These are phyloP conservation scores for Vitellaria paradoxa DNA, from an alignment of 179 eudicot genomes.

Conservation along the genomic window DNA sequence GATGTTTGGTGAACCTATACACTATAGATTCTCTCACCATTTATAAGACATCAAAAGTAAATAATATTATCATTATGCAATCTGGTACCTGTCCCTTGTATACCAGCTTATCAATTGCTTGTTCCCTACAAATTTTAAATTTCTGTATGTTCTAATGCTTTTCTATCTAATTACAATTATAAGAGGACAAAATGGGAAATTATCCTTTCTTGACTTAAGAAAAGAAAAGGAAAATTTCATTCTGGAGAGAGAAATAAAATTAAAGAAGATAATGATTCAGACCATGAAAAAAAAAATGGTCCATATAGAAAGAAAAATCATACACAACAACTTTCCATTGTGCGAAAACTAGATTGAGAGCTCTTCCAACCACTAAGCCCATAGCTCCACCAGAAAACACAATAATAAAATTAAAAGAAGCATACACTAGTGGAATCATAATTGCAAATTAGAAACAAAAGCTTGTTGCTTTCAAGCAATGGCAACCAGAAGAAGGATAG, in stretches of 20 bases:
- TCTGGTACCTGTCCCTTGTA: neutral
- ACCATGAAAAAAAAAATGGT: neutral
- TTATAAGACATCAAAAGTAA: neutral
- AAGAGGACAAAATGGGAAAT: neutral
- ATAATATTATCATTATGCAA: neutral
- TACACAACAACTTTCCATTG: neutral
- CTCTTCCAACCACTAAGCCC: neutral
- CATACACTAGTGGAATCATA: neutral
- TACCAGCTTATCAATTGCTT: slow-evolving; percentile 1
- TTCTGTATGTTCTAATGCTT: neutral
- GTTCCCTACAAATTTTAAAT: neutral
- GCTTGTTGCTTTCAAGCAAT: neutral
- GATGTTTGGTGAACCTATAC: neutral
- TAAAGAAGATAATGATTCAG: neutral
- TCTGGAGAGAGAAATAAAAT: neutral
- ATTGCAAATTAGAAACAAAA: neutral
- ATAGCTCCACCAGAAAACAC: neutral
- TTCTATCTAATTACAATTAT: neutral
- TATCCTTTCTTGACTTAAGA: neutral
- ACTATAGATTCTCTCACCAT: slow-evolving; percentile 9
- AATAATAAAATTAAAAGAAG: neutral
- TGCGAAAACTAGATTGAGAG: neutral
- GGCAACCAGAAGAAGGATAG: slow-evolving; percentile 2
- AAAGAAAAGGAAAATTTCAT: neutral
- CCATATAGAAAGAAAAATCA: neutral